Base-by-base conservation (phyloP, 169 alveolate genomes). In the Eimeria maxima region DNA sequence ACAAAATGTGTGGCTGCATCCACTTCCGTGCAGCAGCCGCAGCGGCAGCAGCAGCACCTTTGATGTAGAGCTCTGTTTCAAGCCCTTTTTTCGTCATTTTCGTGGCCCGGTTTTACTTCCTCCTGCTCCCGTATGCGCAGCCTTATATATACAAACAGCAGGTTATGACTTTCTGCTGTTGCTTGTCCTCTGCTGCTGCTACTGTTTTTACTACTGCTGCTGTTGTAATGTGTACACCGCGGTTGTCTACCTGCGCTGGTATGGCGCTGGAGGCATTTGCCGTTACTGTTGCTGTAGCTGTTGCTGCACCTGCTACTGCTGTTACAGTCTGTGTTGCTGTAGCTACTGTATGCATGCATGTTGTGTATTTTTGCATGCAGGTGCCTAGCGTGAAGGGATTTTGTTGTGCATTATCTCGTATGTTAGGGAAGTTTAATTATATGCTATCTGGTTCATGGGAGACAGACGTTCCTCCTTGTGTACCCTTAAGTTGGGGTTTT, bases 21-120 rank as follows among this genome's bases (percentile, higher is more conserved):
- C 63, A 8, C 63, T 53, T 0, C 11, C 63, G 18, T 20, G n/a
- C 80, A 69, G 80, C 80, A 69, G 80, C 22, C 6, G 33, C 44
- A 27, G 80, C 44, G 4, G 80, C 80, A 69, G 33, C 80, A 8
- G 38, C 42, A 38, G 22, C 6, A 20, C 42, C 33, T 69, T 69
- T 69, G 80, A 69, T 22, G 24, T 69, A 27, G 80, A 69, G 80
- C 80, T 69, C 33, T 69, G 80, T 33, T 69, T 69, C 80, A 69
- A 14, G 33, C 80, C 80, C 14, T 38, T 69, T 24, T 20, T 4
- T 8, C 24, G 14, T 1, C 80, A 69, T 69, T 69, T 27, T 69
- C 80, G 44, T 14, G 80, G 44, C 18, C 42, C 80, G 16, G 44
- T 69, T 1, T 20, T 13, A 53, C 22, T 53, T 8, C 63, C 11